Percentiles rank a stretch among this genome's conserved stretches.
phyloP scores from a whole-genome alignment of 2,329 filamentous ascomycete genomes.

The Bipolaris bicolor region DNA sequence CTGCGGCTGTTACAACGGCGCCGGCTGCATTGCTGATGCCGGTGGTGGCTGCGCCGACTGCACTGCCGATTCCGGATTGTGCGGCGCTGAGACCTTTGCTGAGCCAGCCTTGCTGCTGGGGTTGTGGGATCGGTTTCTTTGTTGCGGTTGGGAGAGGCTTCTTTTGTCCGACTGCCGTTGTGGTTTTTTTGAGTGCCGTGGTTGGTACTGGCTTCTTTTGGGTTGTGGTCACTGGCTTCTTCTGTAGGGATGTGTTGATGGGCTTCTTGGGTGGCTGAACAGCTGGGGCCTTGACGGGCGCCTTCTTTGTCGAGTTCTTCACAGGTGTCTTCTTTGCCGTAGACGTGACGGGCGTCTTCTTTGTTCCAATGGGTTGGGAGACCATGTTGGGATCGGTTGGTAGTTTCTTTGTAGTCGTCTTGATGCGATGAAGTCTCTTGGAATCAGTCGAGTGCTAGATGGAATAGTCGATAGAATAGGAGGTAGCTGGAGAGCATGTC shows the following conservation, averaged over 20 bases:
- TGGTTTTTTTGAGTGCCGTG: constrained; percentile 19
- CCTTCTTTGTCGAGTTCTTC: constrained; percentile 7
- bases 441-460: background rate
- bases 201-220: constrained; percentile 9
- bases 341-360: constrained; percentile 27
- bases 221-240: constrained; percentile 18
- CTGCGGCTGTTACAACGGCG: constrained; percentile 52
- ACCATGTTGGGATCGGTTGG: constrained; percentile 23
- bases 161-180: constrained; percentile 19
- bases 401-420: background rate
- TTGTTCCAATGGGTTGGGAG: constrained; percentile 36
- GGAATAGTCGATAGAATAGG: background rate
- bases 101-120: constrained; percentile 54
- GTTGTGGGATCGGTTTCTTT: constrained; percentile 21
- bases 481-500: constrained; percentile 5
- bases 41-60: constrained; percentile 44
- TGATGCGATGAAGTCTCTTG: background rate
- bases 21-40: constrained; percentile 54
- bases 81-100: constrained; percentile 34
- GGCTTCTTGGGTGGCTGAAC: constrained; percentile 27
- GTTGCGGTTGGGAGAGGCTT: constrained; percentile 14
- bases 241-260: constrained; percentile 24
- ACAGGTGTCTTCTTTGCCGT: constrained; percentile 25
- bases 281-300: constrained; percentile 10
- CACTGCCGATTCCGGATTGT: constrained; percentile 31